Evolutionary conservation across 2,329 filamentous ascomycete species (phyloP).

Genomic region (Eutypella sp.): DNA sequence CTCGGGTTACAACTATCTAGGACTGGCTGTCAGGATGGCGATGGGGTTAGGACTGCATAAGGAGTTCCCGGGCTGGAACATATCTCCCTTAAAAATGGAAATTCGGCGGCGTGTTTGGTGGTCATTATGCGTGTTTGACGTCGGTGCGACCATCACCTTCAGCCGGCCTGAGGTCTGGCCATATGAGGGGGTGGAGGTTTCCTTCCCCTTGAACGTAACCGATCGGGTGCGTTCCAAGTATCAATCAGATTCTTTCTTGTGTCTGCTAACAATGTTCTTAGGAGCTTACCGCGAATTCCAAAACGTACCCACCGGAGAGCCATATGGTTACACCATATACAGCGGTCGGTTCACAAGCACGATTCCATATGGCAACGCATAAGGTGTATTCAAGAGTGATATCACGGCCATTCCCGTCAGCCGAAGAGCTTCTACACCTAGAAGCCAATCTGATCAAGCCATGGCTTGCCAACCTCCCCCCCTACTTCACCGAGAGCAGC

Average conservation of each 20-base stretch:
- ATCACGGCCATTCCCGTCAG: constrained; percentile 36
- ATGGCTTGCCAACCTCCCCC: constrained; percentile 32
- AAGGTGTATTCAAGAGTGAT: constrained; percentile 42
- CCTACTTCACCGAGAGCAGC: constrained; percentile 30
- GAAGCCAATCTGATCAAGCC: constrained; percentile 33
- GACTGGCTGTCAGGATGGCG: constrained; percentile 43
- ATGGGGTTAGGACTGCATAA: constrained; percentile 44
- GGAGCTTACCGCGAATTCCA: constrained; percentile 30
- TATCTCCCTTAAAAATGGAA: constrained; percentile 19
- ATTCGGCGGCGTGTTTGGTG: constrained; percentile 34
- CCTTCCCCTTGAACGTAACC: constrained; percentile 18
- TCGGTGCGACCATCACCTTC: constrained; percentile 38
- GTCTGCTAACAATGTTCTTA: constrained; percentile 1
- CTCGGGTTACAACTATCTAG: constrained; percentile 45
- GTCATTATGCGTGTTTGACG: constrained; percentile 37
- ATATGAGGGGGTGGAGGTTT: constrained; percentile 18
- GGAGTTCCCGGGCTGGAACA: constrained; percentile 32
- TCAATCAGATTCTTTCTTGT: too few relatives aligned
- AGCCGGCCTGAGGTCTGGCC: constrained; percentile 21
- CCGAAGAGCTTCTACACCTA: constrained; percentile 34
- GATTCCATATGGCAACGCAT: constrained; percentile 39
- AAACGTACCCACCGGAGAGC: constrained; percentile 28
- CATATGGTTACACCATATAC: constrained; percentile 38
- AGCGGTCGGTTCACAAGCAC: constrained; percentile 37
- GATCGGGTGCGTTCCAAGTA: constrained; percentile 15